These are phyloP conservation scores for Coniochaeta prunicola DNA, from an alignment of 2,329 filamentous ascomycete genomes.

Conservation along the genomic window DNA sequence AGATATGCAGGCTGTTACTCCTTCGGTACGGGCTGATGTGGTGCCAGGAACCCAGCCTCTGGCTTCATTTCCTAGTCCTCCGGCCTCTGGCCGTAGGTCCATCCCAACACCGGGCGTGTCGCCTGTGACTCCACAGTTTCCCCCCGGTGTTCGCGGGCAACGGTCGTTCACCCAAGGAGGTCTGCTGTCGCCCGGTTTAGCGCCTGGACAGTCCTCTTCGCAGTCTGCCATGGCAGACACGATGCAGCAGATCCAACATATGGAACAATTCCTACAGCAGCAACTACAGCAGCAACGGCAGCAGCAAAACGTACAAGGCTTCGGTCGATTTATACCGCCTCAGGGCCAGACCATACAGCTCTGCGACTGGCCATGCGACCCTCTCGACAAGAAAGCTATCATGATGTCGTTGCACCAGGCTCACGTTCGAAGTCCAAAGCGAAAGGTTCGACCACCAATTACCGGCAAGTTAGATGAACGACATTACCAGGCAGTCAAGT, in stretches of 20 bases:
- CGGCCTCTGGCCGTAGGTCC: background rate
- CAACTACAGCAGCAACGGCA: background rate
- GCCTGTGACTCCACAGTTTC: background rate
- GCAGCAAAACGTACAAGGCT: background rate
- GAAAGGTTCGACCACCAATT: conserved; percentile 21
- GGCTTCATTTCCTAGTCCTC: background rate
- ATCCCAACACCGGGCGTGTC: background rate
- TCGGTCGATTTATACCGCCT: background rate
- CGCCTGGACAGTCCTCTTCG: background rate
- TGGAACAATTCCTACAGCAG: background rate
- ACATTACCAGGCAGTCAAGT: conserved; percentile 51
- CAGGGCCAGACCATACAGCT: conserved; percentile 11
- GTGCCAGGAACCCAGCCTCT: background rate
- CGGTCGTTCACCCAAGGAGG: background rate
- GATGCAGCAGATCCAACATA: background rate
- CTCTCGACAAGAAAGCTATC: conserved; percentile 33
- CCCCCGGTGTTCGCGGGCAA: background rate
- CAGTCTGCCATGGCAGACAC: background rate
- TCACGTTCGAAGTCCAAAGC: conserved; percentile 39
- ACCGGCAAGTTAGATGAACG: conserved; percentile 18
- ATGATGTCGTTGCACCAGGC: conserved; percentile 38
- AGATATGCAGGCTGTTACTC: background rate
- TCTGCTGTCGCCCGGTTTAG: background rate
- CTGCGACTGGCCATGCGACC: conserved; percentile 31
- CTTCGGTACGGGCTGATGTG: background rate